phyloP scores from a whole-genome alignment of 1,139 yeast species.

The Hansenula sp. region DNA sequence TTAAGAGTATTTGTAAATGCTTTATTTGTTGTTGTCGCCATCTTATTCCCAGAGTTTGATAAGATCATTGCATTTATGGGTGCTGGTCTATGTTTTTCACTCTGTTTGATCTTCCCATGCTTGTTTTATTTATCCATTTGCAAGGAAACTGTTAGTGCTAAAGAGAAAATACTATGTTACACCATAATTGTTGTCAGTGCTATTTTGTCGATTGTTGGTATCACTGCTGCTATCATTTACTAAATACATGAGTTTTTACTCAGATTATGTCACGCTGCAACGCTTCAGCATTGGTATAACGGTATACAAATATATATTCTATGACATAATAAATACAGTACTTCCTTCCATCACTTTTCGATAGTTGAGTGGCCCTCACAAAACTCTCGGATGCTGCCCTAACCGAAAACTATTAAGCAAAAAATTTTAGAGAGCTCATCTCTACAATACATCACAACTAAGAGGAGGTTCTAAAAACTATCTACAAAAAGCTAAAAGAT shows the following conservation, averaged over 20 bases:
- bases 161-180: constrained; percentile 38
- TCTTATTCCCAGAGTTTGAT: constrained; percentile 73
- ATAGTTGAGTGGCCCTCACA: too few species aligned
- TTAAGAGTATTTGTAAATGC: constrained; percentile 37
- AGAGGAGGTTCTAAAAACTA: too few species aligned
- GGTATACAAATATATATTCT: too few species aligned
- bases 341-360: too few species aligned
- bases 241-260: constrained; percentile 1
- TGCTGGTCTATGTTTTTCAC: constrained; percentile 72
- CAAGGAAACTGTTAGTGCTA: constrained; percentile 37
- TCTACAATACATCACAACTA: not conserved
- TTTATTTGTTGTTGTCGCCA: constrained; percentile 46
- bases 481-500: too few species aligned
- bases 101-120: constrained; percentile 77
- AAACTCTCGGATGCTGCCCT: too few species aligned
- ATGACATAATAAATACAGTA: too few species aligned
- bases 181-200: constrained; percentile 44
- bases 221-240: constrained; percentile 32
- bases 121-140: constrained; percentile 64
- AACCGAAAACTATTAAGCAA: not conserved
- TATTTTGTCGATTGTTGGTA: constrained; percentile 49
- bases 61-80: constrained; percentile 82
- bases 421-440: constrained; percentile 7
- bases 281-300: too few species aligned
- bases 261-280: too few species aligned